Evolutionary conservation across 1,139 yeast genomes (phyloP), one percentile per base, ranked within the genome.

Genomic region (Geotrichum aggregatum): DNA sequence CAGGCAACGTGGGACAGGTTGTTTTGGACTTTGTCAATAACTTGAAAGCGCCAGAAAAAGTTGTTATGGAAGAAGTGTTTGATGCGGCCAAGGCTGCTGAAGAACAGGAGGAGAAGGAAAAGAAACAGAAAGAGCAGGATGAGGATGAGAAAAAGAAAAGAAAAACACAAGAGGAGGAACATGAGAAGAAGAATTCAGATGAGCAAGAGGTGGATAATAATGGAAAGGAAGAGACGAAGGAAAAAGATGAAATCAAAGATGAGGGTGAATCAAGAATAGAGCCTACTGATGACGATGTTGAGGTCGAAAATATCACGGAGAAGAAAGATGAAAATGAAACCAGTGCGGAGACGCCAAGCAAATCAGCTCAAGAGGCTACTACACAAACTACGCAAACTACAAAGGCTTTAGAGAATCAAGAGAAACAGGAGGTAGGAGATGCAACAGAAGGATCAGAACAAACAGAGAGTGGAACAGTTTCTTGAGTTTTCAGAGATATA

Each of bases 11-110:
- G 0, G 87, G 87, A 0, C 83, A 81, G 56, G 79, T 80, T 0
- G 73, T 84, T 14, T 78, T 84, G 81, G 87, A 81, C 59, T 78
- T 77, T 58, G 82, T 83, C 3, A 80, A 82, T 60, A 73, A 79
- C 1, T 36, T 47, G 40, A 44, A 50, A 30, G 49, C 35, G 21
- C 35, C 28, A 43, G 55, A 41, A 8, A 41, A 38, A 39, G 50
- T 16, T 3, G 28, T 24, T 24, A 47, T 49, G 34, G 45, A 48
- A 43, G 35, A 28, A 52, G 39, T 50, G 43, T 47, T 47, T 50
- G 57, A 49, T 18, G 55, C 52, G 4, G 54, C 30, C 33, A 26
- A 22, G 14, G 44, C 19, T 28, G 39, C 28, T 2, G 52, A 31
- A 11, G 38, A 38, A 22, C 42, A 33, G 11, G 47, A 40, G 44